A percentile compares a stretch with the other conserved stretches of the same genome.
Evolutionary conservation across 306 rosid species (phyloP).

Genomic region (Acacia acuminata): DNA sequence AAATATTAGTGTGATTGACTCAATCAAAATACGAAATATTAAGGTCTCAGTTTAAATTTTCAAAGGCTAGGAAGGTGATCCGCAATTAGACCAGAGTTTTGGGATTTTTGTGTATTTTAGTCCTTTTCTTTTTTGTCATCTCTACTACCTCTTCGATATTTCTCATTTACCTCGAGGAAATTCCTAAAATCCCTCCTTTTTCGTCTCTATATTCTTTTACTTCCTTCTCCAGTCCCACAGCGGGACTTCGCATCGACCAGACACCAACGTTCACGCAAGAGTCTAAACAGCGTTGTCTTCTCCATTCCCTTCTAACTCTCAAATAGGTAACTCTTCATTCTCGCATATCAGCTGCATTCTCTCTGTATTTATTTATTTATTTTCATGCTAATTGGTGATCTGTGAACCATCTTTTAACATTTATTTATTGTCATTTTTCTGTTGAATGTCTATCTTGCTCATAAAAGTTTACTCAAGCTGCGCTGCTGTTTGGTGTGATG

Average conservation of each 20-base stretch:
- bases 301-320: neutral
- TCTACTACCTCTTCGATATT: too few species aligned
- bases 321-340: neutral
- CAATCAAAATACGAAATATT: too few species aligned
- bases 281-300: neutral
- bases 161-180: too few species aligned
- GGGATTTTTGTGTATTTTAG: too few species aligned
- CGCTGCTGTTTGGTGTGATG: slow-evolving; percentile 22
- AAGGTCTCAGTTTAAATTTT: too few species aligned
- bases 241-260: neutral
- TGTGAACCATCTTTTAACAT: neutral
- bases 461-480: neutral
- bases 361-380: neutral
- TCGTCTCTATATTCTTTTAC: too few species aligned
- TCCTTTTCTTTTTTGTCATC: too few species aligned
- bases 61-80: too few species aligned
- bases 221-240: too few species aligned
- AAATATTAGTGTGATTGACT: too few species aligned
- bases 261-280: neutral
- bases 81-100: too few species aligned
- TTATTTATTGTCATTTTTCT: neutral
- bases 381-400: neutral
- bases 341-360: neutral
- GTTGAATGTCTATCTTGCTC: neutral
- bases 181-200: too few species aligned